Evolutionary conservation across 1,139 yeast genomes (phyloP).

Genomic region (Candida pseudoviswanathii): DNA sequence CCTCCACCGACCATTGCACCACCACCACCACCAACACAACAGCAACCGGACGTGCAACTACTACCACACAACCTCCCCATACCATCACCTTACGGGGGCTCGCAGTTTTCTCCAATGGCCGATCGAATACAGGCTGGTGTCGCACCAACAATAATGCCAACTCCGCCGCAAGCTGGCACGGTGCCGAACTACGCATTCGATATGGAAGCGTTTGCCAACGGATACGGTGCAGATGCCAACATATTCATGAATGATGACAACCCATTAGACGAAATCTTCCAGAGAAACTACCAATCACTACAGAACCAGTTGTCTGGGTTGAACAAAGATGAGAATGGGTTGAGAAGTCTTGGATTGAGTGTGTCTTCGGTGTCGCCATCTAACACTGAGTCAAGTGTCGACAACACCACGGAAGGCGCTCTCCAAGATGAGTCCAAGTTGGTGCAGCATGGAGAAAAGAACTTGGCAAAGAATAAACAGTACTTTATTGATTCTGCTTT

Average conservation of each 20-base stretch:
- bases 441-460: slow-evolving; percentile 22
- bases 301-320: neutral
- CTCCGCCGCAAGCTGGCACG: neutral
- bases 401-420: slow-evolving; percentile 7
- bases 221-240: slow-evolving; percentile 27
- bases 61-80: slow-evolving; percentile 5
- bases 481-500: slow-evolving; percentile 29
- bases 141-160: neutral
- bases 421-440: slow-evolving; percentile 17
- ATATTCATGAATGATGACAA: slow-evolving; percentile 40
- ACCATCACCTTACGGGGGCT: slow-evolving; percentile 17
- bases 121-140: slow-evolving; percentile 4
- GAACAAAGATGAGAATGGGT: slow-evolving; percentile 2
- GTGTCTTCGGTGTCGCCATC: slow-evolving; percentile 40
- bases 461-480: slow-evolving; percentile 29
- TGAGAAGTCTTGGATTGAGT: slow-evolving; percentile 9
- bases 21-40: neutral
- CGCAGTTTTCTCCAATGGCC: slow-evolving; percentile 14
- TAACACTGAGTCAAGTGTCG: slow-evolving; percentile 33
- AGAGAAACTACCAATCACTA: slow-evolving; percentile 16
- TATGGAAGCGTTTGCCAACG: slow-evolving; percentile 3
- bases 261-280: slow-evolving; percentile 43
- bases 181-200: neutral
- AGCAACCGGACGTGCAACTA: neutral
- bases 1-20: neutral